Evolutionary conservation across 495 filamentous ascomycete species (phyloP).

Genomic region (Tuber microsphaerosporum): DNA sequence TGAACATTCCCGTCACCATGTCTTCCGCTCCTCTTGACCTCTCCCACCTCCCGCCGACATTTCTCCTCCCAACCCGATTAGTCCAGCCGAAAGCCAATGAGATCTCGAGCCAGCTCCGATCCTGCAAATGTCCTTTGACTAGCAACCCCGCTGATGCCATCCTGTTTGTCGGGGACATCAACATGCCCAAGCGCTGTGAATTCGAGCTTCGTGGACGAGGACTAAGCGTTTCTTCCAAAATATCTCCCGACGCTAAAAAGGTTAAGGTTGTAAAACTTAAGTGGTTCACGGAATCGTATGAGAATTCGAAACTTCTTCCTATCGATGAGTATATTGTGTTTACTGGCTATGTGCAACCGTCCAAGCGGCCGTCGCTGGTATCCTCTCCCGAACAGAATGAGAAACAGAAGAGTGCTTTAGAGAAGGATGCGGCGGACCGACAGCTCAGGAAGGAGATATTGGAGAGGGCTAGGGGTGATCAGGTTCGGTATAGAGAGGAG

Average conservation of each 20-base stretch:
- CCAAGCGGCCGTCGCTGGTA: slow-evolving; percentile 19
- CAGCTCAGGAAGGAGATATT: slow-evolving; percentile 24
- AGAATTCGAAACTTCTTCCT: slow-evolving; percentile 50
- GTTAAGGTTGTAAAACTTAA: slow-evolving; percentile 58
- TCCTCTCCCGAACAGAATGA: slow-evolving; percentile 30
- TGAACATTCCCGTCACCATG: background rate
- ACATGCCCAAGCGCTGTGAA: slow-evolving; percentile 59
- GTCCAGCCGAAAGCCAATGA: slow-evolving; percentile 53
- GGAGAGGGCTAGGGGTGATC: slow-evolving; percentile 14
- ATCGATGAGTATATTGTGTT: slow-evolving; percentile 61
- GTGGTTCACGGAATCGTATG: slow-evolving; percentile 65
- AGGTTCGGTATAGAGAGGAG: slow-evolving; percentile 5
- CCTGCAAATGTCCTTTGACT: slow-evolving; percentile 54
- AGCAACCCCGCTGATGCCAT: slow-evolving; percentile 65
- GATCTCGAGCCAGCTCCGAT: slow-evolving; percentile 57
- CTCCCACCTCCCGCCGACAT: slow-evolving; percentile 59
- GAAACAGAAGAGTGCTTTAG: slow-evolving; percentile 41
- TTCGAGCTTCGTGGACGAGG: slow-evolving; percentile 68
- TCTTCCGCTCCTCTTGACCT: slow-evolving; percentile 34
- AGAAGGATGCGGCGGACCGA: slow-evolving; percentile 35
- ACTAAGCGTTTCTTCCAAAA: slow-evolving; percentile 54
- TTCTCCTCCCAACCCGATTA: slow-evolving; percentile 66
- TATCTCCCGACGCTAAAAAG: slow-evolving; percentile 6
- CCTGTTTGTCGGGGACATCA: slow-evolving; percentile 65
- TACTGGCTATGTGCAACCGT: slow-evolving; percentile 24